Base-by-base conservation (phyloP, 2,329 filamentous ascomycete genomes). In the Beauveria sp. region DNA sequence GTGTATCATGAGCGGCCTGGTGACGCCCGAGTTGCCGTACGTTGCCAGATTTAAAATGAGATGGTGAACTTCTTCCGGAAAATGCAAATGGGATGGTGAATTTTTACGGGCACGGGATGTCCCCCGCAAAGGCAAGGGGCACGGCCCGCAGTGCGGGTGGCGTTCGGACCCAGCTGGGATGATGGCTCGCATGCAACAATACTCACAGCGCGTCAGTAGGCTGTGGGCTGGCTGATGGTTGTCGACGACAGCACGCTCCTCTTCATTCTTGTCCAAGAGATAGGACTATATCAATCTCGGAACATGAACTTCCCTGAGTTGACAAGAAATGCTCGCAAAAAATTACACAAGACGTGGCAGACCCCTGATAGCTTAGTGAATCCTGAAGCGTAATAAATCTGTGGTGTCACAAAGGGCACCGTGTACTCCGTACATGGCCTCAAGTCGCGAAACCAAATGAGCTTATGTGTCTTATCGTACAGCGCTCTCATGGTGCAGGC, bases 81-180 rank as follows among this genome's bases (percentile, higher is more conserved):
- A 24, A 12, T 28, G 52, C 22, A 44, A 24, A 55, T 4, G n/a
- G 16, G n/a, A 56, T 16, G 53, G 26, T 26, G 30, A 24, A 12
- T 37, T 40, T 34, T 37, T 37, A 16, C 34, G 34, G 34, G 34
- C n/a, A 53, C 30, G 37, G 20, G 26, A 55, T 22, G 16, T 46
- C 24, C 50, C 57, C 50, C 57, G 57, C 57, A 54, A 46, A 53
- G 18, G 50, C 50, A 60, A 43, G 50, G 41, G 34, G 43, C n/a
- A 44, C 57, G 50, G 41, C 48, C 50, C 57, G 50, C 24, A 28
- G 20, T 24, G 57, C 57, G 50, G 57, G 50, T 47, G 28, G 40
- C 40, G 57, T 53, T 28, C n/a, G 5, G 47, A 14, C 4, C 10
- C 28, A 50, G 47, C 22, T 37, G 34, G 47, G 14, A 20, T 16